These are phyloP conservation scores for Candida loeiensis DNA, from an alignment of 805 yeast species.

Conservation along the genomic window DNA sequence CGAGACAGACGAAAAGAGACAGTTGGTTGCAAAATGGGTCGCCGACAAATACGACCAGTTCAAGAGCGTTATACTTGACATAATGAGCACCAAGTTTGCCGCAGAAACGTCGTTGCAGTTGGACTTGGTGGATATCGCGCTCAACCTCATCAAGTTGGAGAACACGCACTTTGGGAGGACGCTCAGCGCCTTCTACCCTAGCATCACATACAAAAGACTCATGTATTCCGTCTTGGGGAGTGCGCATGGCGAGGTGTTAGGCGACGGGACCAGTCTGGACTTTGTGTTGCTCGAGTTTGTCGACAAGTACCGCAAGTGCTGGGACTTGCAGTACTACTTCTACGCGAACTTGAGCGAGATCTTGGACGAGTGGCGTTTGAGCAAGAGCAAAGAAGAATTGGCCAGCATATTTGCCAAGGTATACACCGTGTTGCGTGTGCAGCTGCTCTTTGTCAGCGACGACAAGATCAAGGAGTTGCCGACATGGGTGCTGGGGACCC, in stretches of 20 bases:
- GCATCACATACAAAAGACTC: conserved; percentile 43
- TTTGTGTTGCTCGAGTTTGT: conserved; percentile 53
- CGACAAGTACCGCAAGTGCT: conserved; percentile 51
- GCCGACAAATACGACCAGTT: conserved; percentile 53
- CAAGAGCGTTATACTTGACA: conserved; percentile 41
- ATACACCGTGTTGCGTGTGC: conserved; percentile 33
- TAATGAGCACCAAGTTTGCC: conserved; percentile 39
- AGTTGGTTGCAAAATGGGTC: conserved; percentile 60
- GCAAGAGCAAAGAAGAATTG: conserved; percentile 15
- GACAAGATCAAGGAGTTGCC: conserved; percentile 30
- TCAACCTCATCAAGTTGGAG: conserved; percentile 58
- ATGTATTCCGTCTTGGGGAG: conserved; percentile 29
- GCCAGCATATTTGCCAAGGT: conserved; percentile 34
- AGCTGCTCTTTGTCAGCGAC: conserved; percentile 21
- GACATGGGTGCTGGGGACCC: conserved; percentile 30
- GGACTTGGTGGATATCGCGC: conserved; percentile 50
- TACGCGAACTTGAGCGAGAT: conserved; percentile 44
- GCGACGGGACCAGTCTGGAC: conserved; percentile 48
- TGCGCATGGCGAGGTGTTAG: conserved; percentile 33
- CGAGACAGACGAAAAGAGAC: conserved; percentile 42
- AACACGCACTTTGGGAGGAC: conserved; percentile 49
- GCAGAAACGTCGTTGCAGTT: conserved; percentile 50
- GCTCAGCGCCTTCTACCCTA: conserved; percentile 58
- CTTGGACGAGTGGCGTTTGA: conserved; percentile 18
- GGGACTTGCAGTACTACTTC: conserved; percentile 78